Conservation (phyloP, 805 yeast genomes). For the Pichia exigua region DNA sequence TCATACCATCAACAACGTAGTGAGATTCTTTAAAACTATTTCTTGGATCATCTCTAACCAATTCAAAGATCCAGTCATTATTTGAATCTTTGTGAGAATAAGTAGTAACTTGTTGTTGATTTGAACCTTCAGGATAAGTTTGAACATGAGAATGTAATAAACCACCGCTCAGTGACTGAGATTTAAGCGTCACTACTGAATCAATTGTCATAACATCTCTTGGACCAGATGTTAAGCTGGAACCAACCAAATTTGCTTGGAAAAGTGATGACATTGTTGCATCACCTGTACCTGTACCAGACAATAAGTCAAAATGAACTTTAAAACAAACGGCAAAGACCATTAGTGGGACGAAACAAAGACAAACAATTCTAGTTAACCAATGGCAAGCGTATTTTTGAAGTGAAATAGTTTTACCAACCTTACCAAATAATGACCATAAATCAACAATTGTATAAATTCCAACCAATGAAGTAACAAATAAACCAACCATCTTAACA, state of each 20-base stretch:
- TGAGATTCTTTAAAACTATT: slow-evolving; percentile 26
- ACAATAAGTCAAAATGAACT: slow-evolving; percentile 69
- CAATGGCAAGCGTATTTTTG: slow-evolving; percentile 53
- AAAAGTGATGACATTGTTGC: slow-evolving; percentile 64
- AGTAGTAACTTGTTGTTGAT: slow-evolving; percentile 92
- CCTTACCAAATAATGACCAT: slow-evolving; percentile 83
- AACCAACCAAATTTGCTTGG: slow-evolving; percentile 68
- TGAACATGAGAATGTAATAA: slow-evolving; percentile 84
- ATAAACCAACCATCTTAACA: slow-evolving; percentile 94
- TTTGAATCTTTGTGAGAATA: slow-evolving; percentile 88
- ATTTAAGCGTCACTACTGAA: slow-evolving; percentile 50
- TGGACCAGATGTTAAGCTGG: slow-evolving; percentile 56
- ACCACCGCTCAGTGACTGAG: slow-evolving; percentile 65
- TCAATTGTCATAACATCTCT: slow-evolving; percentile 54
- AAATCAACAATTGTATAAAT: slow-evolving; percentile 82
- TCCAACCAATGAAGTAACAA: slow-evolving; percentile 84
- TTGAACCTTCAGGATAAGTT: slow-evolving; percentile 82
- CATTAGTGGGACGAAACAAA: slow-evolving; percentile 64
- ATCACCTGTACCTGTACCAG: slow-evolving; percentile 77
- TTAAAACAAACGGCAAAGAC: slow-evolving; percentile 71
- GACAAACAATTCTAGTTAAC: slow-evolving; percentile 52
- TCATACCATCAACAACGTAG: slow-evolving; percentile 52
- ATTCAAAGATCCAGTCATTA: slow-evolving; percentile 71
- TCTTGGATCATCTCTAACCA: slow-evolving; percentile 41
- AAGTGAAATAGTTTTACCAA: slow-evolving; percentile 26